Evolutionary conservation across 306 rosid genomes (phyloP), one percentile per base, ranked within the genome.

Genomic region (Mimosa bimucronata): DNA sequence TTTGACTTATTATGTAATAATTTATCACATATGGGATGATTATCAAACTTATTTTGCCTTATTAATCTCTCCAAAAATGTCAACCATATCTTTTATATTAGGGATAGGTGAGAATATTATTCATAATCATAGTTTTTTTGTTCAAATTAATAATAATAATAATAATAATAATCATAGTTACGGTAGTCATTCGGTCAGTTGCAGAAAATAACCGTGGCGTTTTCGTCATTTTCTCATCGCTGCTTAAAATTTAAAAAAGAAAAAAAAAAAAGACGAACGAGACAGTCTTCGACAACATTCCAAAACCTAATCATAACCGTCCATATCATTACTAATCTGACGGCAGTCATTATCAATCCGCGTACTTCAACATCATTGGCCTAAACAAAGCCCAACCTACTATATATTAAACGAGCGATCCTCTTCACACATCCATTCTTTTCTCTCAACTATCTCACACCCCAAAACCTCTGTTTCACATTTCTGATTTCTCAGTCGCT

Each of bases 281-380:
- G 25, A n/a, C 50, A 5, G 52, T 21, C 73, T 40, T 10, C 3
- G 21, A 76, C 9, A 13, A 23, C 21, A 9, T 60, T 67, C 9
- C 1, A 9, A 74, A 50, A 18, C 80, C 7, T 7, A 94, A 94
- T 94, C 91, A 30, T 6, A 0, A 53, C 88, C 91, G 91, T 89
- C 44, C 58, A 52, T 44, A 0, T 0, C 0, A 0, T 19, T 19
- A 0, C 0, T 19, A 74, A 92, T 92, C 97, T 90, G 58, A 92
- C 91, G 87, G 80, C 0, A 0, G 0, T 0, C 0, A 0, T 1
- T 0, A 0, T 2, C 71, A 58, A 92, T 94, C 97, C 86, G 85
- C 74, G 86, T 86, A 79, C 52, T 82, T 40, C 28, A 50, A 12
- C 78, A 9, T 38, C 18, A 88, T 89, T 94, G 91, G 97, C 18